Evolutionary conservation across 179 eudicot genomes (phyloP).

Genomic region (Patellifolia procumbens): DNA sequence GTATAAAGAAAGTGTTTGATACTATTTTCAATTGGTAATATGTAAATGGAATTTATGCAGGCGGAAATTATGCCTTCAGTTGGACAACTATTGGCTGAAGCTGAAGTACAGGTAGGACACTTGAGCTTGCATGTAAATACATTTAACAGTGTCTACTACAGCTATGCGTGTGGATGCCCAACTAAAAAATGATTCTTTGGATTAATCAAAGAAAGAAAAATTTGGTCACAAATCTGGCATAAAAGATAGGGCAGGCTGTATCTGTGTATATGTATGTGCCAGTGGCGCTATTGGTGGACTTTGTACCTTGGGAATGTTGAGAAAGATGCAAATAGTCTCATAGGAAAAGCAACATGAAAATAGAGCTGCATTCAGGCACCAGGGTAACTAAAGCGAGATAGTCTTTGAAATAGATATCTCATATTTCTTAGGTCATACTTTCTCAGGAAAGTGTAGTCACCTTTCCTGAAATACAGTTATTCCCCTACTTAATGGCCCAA

Average conservation of each 20-base stretch:
- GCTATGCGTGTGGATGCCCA: neutral
- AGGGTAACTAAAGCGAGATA: neutral
- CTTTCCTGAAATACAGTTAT: neutral
- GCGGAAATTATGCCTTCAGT: constrained; percentile 76
- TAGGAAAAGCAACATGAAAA: neutral
- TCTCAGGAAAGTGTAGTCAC: neutral
- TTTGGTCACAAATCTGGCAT: neutral
- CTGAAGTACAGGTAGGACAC: constrained; percentile 70
- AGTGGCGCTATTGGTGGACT: too few relatives aligned
- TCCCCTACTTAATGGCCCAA: neutral
- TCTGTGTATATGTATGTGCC: neutral
- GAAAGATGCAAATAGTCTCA: too few relatives aligned
- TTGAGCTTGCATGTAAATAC: neutral
- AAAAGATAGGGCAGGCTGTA: neutral
- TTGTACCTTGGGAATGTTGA: too few relatives aligned
- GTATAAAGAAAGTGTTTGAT: neutral
- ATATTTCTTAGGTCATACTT: neutral
- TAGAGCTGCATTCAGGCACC: neutral
- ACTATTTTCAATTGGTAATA: constrained; percentile 5
- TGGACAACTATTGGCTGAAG: constrained; percentile 59
- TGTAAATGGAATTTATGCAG: constrained; percentile 37
- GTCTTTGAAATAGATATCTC: neutral
- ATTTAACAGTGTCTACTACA: neutral
- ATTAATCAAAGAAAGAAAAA: neutral
- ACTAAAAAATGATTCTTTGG: neutral